These are phyloP conservation scores for Fusarium robinianum DNA, from an alignment of 2,329 filamentous ascomycete species.

Conservation along the genomic window DNA sequence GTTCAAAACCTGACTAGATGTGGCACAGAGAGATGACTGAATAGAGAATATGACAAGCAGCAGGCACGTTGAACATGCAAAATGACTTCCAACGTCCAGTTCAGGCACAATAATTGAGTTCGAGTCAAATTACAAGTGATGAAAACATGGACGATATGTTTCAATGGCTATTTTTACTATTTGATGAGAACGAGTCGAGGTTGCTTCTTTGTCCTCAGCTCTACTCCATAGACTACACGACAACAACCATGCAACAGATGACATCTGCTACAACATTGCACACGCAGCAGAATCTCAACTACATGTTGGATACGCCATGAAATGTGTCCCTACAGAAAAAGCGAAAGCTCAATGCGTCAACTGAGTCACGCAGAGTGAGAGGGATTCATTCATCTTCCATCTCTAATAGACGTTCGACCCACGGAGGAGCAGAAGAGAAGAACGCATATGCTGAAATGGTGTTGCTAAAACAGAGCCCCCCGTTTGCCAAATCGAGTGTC, in stretches of 20 bases:
- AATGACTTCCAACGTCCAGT: too few relatives aligned
- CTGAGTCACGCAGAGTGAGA: constrained; percentile 56
- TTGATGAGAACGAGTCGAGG: too few relatives aligned
- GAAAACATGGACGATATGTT: too few relatives aligned
- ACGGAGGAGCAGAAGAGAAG: constrained; percentile 52
- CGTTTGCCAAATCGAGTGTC: not conserved
- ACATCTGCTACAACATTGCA: not conserved
- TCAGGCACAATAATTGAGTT: too few relatives aligned
- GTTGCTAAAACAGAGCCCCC: constrained; percentile 1
- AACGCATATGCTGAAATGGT: constrained; percentile 62
- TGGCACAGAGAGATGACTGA: too few relatives aligned
- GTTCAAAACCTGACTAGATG: too few relatives aligned
- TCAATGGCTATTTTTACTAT: too few relatives aligned
- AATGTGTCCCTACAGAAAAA: constrained; percentile 55
- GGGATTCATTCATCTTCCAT: constrained; percentile 57
- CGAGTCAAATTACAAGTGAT: too few relatives aligned
- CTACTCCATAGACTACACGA: too few relatives aligned
- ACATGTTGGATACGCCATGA: not conserved
- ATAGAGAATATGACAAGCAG: not conserved
- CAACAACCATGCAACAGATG: too few relatives aligned
- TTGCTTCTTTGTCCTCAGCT: too few relatives aligned
- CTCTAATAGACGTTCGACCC: constrained; percentile 59
- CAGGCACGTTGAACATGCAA: too few relatives aligned
- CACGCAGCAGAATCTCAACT: not conserved
- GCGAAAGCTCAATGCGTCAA: constrained; percentile 50